Evolutionary conservation across 75 land plant genomes (phyloP).

Genomic region (Selaginella tamariscina): DNA sequence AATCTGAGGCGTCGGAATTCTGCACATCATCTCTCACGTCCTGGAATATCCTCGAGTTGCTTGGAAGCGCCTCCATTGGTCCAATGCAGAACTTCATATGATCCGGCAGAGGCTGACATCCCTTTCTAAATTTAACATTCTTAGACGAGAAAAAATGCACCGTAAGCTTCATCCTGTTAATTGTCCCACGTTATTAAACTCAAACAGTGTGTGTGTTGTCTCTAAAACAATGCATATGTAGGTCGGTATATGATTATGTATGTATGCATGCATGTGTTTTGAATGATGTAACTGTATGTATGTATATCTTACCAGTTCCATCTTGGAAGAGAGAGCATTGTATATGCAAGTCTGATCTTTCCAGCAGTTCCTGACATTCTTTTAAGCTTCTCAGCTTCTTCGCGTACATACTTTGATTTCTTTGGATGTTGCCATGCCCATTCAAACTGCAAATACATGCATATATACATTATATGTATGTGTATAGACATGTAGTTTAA

Average conservation of each 20-base stretch:
- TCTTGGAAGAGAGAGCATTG: slow-evolving; percentile 63
- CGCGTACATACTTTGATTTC: slow-evolving; percentile 59
- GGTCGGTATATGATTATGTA: neutral
- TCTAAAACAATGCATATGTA: neutral
- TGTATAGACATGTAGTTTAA: slow-evolving; percentile 1
- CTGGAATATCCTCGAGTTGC: too few species aligned
- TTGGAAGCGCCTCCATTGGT: slow-evolving; percentile 67
- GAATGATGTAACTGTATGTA: neutral
- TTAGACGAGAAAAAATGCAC: slow-evolving; percentile 84
- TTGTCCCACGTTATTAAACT: too few species aligned
- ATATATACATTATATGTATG: neutral
- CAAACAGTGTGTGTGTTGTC: too few species aligned
- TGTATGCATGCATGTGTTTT: neutral
- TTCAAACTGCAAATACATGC: slow-evolving; percentile 51
- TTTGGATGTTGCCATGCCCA: slow-evolving; percentile 98
- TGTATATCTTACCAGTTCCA: slow-evolving; percentile 49
- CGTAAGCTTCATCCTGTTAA: slow-evolving; percentile 54
- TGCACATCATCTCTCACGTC: too few species aligned
- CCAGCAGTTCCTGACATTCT: slow-evolving; percentile 42
- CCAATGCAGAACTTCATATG: slow-evolving; percentile 52
- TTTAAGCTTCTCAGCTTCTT: slow-evolving; percentile 41
- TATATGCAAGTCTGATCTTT: slow-evolving; percentile 61
- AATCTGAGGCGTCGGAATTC: too few species aligned
- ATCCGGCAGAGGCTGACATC: slow-evolving; percentile 61
- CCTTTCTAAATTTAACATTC: slow-evolving; percentile 30